phyloP scores from a whole-genome alignment of 1,284 basidiomycete species.

The Tilletia horrida region DNA sequence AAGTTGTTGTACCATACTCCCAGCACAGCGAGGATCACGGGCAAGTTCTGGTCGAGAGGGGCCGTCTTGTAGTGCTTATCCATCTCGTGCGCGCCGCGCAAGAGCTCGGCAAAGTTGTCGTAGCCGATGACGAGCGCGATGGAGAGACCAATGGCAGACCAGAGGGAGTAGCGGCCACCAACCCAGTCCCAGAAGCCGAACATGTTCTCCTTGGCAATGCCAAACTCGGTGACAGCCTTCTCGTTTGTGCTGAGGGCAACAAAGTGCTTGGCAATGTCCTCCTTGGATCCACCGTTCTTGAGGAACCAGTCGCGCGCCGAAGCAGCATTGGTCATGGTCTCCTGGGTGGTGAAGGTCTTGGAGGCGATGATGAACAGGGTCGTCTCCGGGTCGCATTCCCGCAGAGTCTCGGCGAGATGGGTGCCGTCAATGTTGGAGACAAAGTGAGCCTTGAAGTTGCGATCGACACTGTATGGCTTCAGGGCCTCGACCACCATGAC shows the following conservation, averaged over 20 bases:
- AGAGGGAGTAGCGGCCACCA: slow-evolving; percentile 93
- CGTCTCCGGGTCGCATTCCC: slow-evolving; percentile 79
- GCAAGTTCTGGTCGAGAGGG: slow-evolving; percentile 84
- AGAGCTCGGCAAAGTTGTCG: slow-evolving; percentile 85
- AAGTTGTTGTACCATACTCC: slow-evolving; percentile 99
- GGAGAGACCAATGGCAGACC: slow-evolving; percentile 94
- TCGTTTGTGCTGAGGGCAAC: slow-evolving; percentile 96
- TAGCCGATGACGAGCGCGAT: slow-evolving; percentile 90
- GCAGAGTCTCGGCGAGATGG: slow-evolving; percentile 85
- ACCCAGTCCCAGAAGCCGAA: slow-evolving; percentile 99
- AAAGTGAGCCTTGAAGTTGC: slow-evolving; percentile 82
- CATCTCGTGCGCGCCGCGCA: slow-evolving; percentile 93
- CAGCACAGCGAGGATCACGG: slow-evolving; percentile 82
- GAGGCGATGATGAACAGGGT: slow-evolving; percentile 96
- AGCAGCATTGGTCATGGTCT: slow-evolving; percentile 97
- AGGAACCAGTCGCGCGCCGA: slow-evolving; percentile 95
- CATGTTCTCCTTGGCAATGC: slow-evolving; percentile 90
- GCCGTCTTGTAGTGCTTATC: slow-evolving; percentile 91
- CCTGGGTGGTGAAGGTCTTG: slow-evolving; percentile 99
- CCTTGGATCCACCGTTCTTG: slow-evolving; percentile 63
- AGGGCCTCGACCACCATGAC: slow-evolving; percentile 99
- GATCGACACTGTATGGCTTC: slow-evolving; percentile 78
- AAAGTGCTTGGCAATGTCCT: slow-evolving; percentile 96
- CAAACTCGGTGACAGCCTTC: slow-evolving; percentile 88
- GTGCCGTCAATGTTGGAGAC: slow-evolving; percentile 98